A percentile compares a stretch with the other conserved stretches of the same genome.
Conservation (phyloP, 2,329 filamentous ascomycete species). For the Blumeria graminis region DNA sequence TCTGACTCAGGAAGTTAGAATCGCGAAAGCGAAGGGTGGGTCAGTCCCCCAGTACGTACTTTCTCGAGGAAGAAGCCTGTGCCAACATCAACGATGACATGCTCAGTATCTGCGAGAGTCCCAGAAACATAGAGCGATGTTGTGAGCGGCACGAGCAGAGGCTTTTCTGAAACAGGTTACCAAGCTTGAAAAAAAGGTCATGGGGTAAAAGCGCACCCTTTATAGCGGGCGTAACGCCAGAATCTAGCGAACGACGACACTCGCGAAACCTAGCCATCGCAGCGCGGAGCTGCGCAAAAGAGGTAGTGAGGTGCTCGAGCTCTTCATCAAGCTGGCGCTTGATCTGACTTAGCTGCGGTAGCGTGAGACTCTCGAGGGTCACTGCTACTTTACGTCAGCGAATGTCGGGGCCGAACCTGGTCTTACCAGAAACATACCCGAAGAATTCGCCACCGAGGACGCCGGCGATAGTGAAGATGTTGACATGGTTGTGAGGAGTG, state of each 20-base stretch:
- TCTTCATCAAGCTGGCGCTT: conserved; percentile 95
- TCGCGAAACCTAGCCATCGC: conserved; percentile 85
- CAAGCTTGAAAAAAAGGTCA: no score
- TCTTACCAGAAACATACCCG: no score
- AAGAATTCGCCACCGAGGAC: no score
- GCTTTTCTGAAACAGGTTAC: conserved; percentile 17
- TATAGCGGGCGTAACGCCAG: conserved; percentile 23
- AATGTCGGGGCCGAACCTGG: no score
- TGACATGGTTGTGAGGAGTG: no score
- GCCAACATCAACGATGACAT: conserved; percentile 74
- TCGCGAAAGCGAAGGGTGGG: neutral
- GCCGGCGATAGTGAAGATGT: no score
- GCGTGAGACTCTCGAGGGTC: conserved; percentile 53
- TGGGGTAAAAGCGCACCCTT: conserved; percentile 12
- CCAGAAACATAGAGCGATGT: conserved; percentile 88
- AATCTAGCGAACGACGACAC: conserved; percentile 54
- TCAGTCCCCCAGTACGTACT: conserved; percentile 19
- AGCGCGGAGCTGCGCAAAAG: conserved; percentile 69
- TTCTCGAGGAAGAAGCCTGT: conserved; percentile 94
- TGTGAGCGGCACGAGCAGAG: conserved; percentile 77
- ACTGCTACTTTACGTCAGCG: conserved; percentile 17
- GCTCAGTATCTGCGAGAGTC: conserved; percentile 45
- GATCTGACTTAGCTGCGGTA: conserved; percentile 67
- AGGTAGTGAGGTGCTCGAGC: conserved; percentile 76
- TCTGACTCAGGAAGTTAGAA: conserved; percentile 14